Evolutionary conservation across 2,329 filamentous ascomycete genomes (phyloP).

Genomic region (Fusarium zealandicum): DNA sequence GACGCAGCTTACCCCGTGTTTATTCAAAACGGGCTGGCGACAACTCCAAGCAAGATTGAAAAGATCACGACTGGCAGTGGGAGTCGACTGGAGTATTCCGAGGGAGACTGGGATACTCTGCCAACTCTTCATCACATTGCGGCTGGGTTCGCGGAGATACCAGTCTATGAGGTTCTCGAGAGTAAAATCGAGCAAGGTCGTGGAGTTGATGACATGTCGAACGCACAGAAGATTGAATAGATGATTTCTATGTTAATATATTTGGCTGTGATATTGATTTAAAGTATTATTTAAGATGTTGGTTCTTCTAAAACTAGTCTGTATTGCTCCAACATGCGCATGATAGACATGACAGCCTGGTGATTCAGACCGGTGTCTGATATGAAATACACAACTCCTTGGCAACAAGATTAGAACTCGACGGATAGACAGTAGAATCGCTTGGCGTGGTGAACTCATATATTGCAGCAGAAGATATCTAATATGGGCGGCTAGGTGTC

Average conservation of each 20-base stretch:
- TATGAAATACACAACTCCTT: no score
- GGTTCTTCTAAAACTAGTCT: no score
- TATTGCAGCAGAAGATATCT: no score
- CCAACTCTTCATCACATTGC: conserved; percentile 32
- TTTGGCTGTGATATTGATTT: no score
- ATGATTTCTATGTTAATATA: not conserved
- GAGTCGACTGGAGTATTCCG: not conserved
- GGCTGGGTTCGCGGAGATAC: conserved; percentile 22
- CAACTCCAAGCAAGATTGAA: not conserved
- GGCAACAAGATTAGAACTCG: no score
- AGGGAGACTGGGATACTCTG: conserved; percentile 15
- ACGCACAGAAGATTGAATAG: conserved; percentile 20
- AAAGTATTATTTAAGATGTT: no score
- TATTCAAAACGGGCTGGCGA: conserved; percentile 45
- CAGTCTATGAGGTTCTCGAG: conserved; percentile 23
- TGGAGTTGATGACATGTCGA: conserved; percentile 19
- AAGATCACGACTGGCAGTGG: not conserved
- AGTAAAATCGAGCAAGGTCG: conserved; percentile 18
- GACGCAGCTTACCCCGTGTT: conserved; percentile 62
- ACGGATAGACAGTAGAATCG: no score
- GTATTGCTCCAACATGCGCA: no score
- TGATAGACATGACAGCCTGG: no score
- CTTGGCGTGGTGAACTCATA: no score
- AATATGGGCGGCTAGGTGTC: no score
- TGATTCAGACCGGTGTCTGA: no score